phyloP scores from a whole-genome alignment of 805 yeast genomes.

The Monosporozyma solicola region DNA sequence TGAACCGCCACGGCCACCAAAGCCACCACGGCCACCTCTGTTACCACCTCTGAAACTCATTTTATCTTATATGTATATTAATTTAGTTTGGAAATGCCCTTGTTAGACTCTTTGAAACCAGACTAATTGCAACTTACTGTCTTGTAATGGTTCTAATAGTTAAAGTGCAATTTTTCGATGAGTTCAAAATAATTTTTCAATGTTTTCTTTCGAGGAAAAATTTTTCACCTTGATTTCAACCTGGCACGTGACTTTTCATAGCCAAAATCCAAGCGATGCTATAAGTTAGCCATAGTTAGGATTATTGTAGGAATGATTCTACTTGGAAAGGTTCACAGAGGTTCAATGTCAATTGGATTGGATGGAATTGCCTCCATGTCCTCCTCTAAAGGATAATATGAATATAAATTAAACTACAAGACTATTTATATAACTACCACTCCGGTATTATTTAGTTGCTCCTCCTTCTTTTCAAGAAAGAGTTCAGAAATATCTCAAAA shows the following conservation, averaged over 20 bases:
- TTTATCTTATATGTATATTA: background rate
- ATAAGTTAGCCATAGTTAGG: no score
- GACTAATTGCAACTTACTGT: background rate
- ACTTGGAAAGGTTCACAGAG: background rate
- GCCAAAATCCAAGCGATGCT: background rate
- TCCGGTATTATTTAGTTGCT: no score
- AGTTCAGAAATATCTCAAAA: no score
- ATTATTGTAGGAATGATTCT: no score
- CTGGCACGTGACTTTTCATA: slow-evolving; percentile 1
- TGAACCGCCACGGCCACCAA: slow-evolving; percentile 33
- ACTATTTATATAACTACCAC: no score
- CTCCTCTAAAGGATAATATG: background rate
- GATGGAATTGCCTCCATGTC: background rate
- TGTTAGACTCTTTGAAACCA: background rate
- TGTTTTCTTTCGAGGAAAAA: slow-evolving; percentile 1
- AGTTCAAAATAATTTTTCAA: slow-evolving; percentile 1
- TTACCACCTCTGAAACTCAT: slow-evolving; percentile 33
- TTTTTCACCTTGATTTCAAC: background rate
- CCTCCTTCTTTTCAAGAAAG: no score
- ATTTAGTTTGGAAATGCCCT: background rate
- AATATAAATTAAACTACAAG: background rate
- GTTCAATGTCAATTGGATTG: background rate
- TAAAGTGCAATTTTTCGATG: slow-evolving; percentile 1
- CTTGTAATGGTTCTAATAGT: background rate
- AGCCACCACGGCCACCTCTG: slow-evolving; percentile 28